Base-by-base conservation (phyloP, 345 rosid genomes). In the Eucalyptus victrix region DNA sequence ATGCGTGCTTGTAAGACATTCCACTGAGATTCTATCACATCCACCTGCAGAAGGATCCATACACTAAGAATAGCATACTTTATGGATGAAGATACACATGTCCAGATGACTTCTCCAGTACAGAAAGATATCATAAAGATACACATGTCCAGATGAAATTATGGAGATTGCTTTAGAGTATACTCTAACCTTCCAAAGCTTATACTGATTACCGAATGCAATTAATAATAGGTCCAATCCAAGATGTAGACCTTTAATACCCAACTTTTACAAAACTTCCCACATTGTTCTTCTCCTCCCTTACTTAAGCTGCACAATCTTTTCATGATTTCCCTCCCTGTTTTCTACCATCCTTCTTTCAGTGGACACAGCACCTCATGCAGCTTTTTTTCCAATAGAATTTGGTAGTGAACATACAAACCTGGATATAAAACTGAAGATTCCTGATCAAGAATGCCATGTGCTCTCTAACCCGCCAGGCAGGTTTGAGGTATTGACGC, bases 11-110 rank as follows among this genome's bases (percentile, higher is more conserved):
- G 98, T 92, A 97, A 90, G 92, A 97, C 95, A 90, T 98, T 97
- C 99, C 99, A 98, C 89, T 98, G 99, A 91, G 99, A 97, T 95
- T 98, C 99, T 92, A 98, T 95, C 92, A 97, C 99, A 88, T 97
- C 98, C 91, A 98, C 99, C 99, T 96, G 89, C 88, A 88, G 51
- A 89, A 47, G 88, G 81, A 72, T 85, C 28, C 15, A 50, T 18
- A 49, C 56, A 58, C 49, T 47, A 30, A 81, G 81, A 30, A 83
- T 67, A 8, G 85, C 40, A n/a, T 88, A 62, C 42, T 60, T 40
- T 86, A 23, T 12, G 34, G 40, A 86, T 51, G 40, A 86, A 47
- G 87, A 9, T 16, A 47, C 44, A 42, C 44, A 42, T 42, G 44
- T 42, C 9, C 50, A 28, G 51, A 34, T 53, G 67, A 60, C 56